These are phyloP conservation scores for Umbelopsis vinacea DNA, from an alignment of 192 early-diverging fungal species.

Conservation along the genomic window DNA sequence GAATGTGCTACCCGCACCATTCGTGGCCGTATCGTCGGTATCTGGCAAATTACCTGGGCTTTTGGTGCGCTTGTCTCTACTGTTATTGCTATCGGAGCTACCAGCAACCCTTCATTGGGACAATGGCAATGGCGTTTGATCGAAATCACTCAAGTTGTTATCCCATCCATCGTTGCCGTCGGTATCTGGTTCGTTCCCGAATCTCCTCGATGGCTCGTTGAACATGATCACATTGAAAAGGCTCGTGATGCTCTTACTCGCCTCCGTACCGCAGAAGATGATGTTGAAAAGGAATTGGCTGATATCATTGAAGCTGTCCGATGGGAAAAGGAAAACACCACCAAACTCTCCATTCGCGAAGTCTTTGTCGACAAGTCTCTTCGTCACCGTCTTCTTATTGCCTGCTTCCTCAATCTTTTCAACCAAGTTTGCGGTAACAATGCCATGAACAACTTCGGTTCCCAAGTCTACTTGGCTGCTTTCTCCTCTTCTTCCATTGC, in stretches of 20 bases:
- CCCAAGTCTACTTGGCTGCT: slow-evolving; percentile 53
- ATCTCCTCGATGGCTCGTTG: slow-evolving; percentile 82
- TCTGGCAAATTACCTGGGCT: slow-evolving; percentile 84
- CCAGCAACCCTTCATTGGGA: background rate
- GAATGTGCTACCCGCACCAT: slow-evolving; percentile 75
- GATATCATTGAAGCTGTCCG: slow-evolving; percentile 68
- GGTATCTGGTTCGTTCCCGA: slow-evolving; percentile 76
- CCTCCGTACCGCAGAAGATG: slow-evolving; percentile 63
- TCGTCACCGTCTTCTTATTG: slow-evolving; percentile 48
- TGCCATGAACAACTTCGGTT: slow-evolving; percentile 66
- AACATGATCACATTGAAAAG: slow-evolving; percentile 64
- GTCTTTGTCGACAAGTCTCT: slow-evolving; percentile 30
- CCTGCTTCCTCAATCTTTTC: slow-evolving; percentile 57
- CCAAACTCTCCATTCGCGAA: slow-evolving; percentile 40
- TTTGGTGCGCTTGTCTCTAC: slow-evolving; percentile 6
- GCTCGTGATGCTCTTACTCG: slow-evolving; percentile 62
- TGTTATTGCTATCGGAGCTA: slow-evolving; percentile 14
- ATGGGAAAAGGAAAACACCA: slow-evolving; percentile 55
- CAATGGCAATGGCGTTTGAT: slow-evolving; percentile 18
- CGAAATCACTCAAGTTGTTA: slow-evolving; percentile 67
- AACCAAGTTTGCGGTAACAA: slow-evolving; percentile 76
- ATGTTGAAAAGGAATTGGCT: slow-evolving; percentile 59
- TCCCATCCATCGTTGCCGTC: slow-evolving; percentile 64
- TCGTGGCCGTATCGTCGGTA: slow-evolving; percentile 78
- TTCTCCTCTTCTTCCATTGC: slow-evolving; percentile 44